Base-by-base conservation (phyloP, 2,329 filamentous ascomycete genomes). In the Xylariaceae sp. region DNA sequence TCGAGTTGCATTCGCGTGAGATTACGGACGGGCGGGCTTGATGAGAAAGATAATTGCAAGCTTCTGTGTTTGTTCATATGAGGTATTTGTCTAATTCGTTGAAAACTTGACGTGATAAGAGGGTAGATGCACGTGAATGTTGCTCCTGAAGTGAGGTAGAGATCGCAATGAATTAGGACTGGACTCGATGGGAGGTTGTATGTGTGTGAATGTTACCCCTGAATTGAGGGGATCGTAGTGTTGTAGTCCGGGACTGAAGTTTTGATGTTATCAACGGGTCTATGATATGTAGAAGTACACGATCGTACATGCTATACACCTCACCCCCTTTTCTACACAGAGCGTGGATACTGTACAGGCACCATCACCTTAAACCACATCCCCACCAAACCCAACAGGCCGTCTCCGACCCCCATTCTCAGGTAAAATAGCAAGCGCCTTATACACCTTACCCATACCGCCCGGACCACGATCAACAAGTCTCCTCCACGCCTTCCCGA, bases 371-470 rank as follows among this genome's bases (percentile, higher is more conserved):
- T 35, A 37, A 51, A 42, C 23, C 10, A 86, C 75, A 69, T 85
- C 86, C 0, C 93, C 94, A 0, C 94, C 94, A 77, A 99, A 97
- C 0, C 94, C 94, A 57, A 96, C 92, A 1, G 93, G 93, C 60
- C 87, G 82, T 68, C 92, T 84, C 62, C 78, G 81, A 1, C 88
- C 87, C 42, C 80, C 82, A 64, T 89, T 90, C 74, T 92, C 88
- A 0, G 94, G 94, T 68, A 97, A 72, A 68, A 99, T 90, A 10
- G 92, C 90, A 81, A 99, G 81, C 23, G 86, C 92, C 76, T 97
- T 97, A 74, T 99, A 99, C 18, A 96, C 78, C 76, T 88, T 92
- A 0, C 94, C 94, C 94, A 99, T 99, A 0, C 92, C 93, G 55
- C 84, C 86, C 1, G 86, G 88, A 0, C 89, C 88, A 48, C 85